Evolutionary conservation across 2,329 filamentous ascomycete genomes (phyloP).

Genomic region (Myriosclerotinia curreyana): DNA sequence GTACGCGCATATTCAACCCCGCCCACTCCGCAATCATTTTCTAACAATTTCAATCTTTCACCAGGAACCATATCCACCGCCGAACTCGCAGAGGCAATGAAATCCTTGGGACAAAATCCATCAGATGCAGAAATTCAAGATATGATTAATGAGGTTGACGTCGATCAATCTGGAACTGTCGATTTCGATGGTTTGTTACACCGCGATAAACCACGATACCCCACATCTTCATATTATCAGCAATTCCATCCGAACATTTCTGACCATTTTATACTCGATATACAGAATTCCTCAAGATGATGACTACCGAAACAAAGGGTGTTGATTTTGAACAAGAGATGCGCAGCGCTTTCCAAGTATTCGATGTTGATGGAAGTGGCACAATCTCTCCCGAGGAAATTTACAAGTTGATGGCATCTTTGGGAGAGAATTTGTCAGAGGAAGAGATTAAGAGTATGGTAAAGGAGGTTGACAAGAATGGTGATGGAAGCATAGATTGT

Average conservation of each 20-base stretch:
- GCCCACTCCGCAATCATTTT: constrained; percentile 8
- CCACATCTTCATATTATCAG: constrained; percentile 5
- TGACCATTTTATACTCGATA: constrained; percentile 2
- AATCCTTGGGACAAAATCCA: constrained; percentile 21
- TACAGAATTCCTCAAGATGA: constrained; percentile 64
- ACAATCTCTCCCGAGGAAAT: constrained; percentile 63
- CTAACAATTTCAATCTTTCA: background rate
- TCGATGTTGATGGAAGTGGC: constrained; percentile 63
- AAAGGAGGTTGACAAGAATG: constrained; percentile 61
- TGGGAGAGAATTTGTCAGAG: constrained; percentile 62
- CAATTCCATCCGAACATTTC: constrained; percentile 1
- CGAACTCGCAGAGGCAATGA: constrained; percentile 22
- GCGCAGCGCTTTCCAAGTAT: constrained; percentile 62
- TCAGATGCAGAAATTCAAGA: constrained; percentile 23
- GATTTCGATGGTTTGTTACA: constrained; percentile 22
- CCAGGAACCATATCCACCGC: constrained; percentile 17
- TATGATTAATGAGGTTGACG: constrained; percentile 24
- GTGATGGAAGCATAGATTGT: constrained; percentile 62
- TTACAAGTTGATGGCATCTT: constrained; percentile 60
- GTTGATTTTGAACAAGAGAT: constrained; percentile 63
- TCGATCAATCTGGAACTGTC: constrained; percentile 23
- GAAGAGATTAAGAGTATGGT: constrained; percentile 66
- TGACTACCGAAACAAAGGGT: constrained; percentile 61
- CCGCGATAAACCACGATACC: constrained; percentile 1
- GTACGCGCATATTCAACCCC: constrained; percentile 20